These are phyloP conservation scores for Hypoxylon intermedium DNA, from an alignment of 495 filamentous ascomycete genomes.

Conservation along the genomic window DNA sequence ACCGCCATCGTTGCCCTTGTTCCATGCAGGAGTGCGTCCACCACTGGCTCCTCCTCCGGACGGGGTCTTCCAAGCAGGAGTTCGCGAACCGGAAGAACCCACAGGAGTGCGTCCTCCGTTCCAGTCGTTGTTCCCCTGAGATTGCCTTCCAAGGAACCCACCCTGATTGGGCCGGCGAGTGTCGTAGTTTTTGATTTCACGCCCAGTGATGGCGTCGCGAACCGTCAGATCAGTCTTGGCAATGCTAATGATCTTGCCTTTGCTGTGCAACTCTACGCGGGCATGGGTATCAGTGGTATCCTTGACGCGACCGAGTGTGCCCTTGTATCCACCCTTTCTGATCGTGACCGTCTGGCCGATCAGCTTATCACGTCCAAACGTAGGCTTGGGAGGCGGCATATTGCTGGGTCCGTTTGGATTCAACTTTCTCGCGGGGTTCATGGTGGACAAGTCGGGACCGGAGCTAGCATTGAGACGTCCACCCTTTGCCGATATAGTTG, in stretches of 20 bases:
- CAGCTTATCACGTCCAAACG: constrained; percentile 80
- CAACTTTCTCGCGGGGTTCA: constrained; percentile 87
- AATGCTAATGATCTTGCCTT: constrained; percentile 84
- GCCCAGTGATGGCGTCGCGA: constrained; percentile 82
- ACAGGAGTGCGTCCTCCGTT: constrained; percentile 74
- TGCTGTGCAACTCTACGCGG: constrained; percentile 90
- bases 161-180: constrained; percentile 65
- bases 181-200: constrained; percentile 70
- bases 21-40: constrained; percentile 73
- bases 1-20: constrained; percentile 61
- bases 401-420: constrained; percentile 58
- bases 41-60: constrained; percentile 58
- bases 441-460: constrained; percentile 80
- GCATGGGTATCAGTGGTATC: constrained; percentile 85
- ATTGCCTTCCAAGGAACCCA: constrained; percentile 43
- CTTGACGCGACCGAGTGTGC: constrained; percentile 91
- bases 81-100: constrained; percentile 66
- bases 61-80: constrained; percentile 67
- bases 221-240: constrained; percentile 77
- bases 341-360: constrained; percentile 91
- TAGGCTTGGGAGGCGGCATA: constrained; percentile 77
- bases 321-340: constrained; percentile 84
- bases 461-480: constrained; percentile 65
- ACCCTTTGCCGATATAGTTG: constrained; percentile 89
- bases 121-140: constrained; percentile 56